These are phyloP conservation scores for Diaporthe sp. DNA, from an alignment of 2,329 filamentous ascomycete genomes.

Conservation along the genomic window DNA sequence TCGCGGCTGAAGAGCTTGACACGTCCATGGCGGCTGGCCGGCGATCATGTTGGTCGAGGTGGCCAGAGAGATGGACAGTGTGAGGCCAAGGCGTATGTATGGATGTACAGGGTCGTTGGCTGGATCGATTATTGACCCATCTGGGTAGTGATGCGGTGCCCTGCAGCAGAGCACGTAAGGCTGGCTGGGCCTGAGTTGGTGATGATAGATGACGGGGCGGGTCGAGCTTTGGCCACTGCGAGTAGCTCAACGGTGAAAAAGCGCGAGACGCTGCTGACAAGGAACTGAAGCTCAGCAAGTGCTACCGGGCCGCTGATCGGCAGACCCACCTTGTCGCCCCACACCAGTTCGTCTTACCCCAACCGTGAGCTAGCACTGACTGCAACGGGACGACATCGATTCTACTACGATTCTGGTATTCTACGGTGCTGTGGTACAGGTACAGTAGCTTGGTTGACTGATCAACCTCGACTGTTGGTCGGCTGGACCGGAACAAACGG, in stretches of 20 bases:
- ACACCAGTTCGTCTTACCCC: conserved; percentile 5
- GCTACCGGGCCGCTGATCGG: conserved; percentile 14
- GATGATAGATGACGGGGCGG: background rate
- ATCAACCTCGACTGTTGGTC: background rate
- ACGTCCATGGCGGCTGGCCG: conserved; percentile 44
- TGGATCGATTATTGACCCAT: conserved; percentile 23
- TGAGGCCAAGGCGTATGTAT: background rate
- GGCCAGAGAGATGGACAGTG: background rate
- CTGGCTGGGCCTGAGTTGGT: background rate
- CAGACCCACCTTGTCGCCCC: conserved; percentile 1
- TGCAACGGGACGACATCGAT: background rate
- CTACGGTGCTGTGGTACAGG: background rate
- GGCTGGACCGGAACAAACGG: background rate
- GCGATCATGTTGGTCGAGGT: conserved; percentile 39
- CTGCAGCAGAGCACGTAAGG: conserved; percentile 3
- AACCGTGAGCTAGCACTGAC: background rate
- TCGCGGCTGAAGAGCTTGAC: conserved; percentile 60
- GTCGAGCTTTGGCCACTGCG: background rate
- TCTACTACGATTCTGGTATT: background rate
- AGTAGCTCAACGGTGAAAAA: conserved; percentile 10
- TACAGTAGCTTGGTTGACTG: too few species aligned
- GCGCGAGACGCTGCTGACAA: background rate
- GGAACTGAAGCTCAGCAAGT: background rate
- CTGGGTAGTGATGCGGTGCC: background rate
- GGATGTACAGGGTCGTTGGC: background rate